Evolutionary conservation across 495 filamentous ascomycete genomes (phyloP), one percentile per base, ranked within the genome.

Genomic region (Schizothecium vesticola): DNA sequence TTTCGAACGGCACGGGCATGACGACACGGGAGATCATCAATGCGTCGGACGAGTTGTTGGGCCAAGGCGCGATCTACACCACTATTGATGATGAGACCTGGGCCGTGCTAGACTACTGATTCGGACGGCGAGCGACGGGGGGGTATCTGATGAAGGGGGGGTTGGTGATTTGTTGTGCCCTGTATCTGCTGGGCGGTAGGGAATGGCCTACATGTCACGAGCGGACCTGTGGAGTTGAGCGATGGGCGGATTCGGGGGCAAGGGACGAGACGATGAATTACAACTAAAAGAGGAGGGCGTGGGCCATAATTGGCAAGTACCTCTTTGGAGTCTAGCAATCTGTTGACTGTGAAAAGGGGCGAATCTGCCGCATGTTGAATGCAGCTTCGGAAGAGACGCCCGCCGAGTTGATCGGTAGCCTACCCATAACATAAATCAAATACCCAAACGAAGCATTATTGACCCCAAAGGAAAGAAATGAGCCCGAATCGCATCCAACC

Each of bases 61-160:
- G 76, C 8, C 75, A 86, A 24, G 92, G 93, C 59, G 71, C 92
- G 73, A 91, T 96, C 62, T 99, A 92, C 78, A 92, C 93, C 62
- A 99, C 96, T 12, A 81, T 94, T 26, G 93, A 98, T 80, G 95
- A 99, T 67, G 84, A 86, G 77, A 93, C 91, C 0, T 93, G 89
- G 86, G 89, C 89, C 28, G 79, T 92, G 67, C 79, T 93, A 36
- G 89, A 92, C 25, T 86, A 83, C 64, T 90, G 67, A 73, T 59
- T 6, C 13, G 23, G 33, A 12, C 10, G 21, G 2, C 8, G 36
- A 16, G 5, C 1, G 24, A 31, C 9, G 22, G 13, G 13, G 13
- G 23, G 22, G 58, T 19, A 7, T 36, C 7, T 1, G 11, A 5
- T 56, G 31, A 21, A 2, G 31, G 8, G 12, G 26, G 51, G 22